phyloP scores from a whole-genome alignment of 2,329 filamentous ascomycete genomes.

The Thelonectria blattea region DNA sequence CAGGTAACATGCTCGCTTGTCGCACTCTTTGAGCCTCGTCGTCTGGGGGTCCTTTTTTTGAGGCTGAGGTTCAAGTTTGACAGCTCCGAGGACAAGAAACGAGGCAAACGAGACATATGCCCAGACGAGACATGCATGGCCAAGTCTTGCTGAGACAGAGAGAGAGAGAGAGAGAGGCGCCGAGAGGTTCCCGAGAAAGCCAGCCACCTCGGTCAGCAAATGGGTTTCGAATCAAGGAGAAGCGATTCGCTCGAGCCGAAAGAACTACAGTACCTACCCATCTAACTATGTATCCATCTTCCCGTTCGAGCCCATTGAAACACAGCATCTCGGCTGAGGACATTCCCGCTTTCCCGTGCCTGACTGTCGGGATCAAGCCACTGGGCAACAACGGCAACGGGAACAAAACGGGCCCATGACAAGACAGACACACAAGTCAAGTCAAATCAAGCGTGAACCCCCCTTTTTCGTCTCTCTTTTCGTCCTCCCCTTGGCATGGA shows the following conservation, averaged over 20 bases:
- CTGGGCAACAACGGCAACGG: background rate
- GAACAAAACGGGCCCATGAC: background rate
- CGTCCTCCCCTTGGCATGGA: too few species aligned
- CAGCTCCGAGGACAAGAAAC: background rate
- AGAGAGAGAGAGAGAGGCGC: too few species aligned
- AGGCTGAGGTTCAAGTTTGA: conserved; percentile 2
- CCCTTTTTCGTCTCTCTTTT: too few species aligned
- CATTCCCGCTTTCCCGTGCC: background rate
- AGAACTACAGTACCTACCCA: background rate
- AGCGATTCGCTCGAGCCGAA: background rate
- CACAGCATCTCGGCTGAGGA: conserved; percentile 1
- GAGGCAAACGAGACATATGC: conserved; percentile 3
- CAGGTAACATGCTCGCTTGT: conserved; percentile 5
- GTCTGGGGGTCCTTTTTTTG: conserved; percentile 4
- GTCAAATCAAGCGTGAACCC: background rate
- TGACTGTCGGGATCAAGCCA: background rate
- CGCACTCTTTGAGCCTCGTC: too few species aligned
- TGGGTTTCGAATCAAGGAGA: background rate
- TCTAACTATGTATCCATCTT: background rate
- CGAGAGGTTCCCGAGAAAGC: background rate
- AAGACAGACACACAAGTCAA: too few species aligned
- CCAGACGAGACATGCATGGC: too few species aligned
- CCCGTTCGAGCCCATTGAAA: background rate
- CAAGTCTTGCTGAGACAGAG: too few species aligned
- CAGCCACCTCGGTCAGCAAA: conserved; percentile 11